Evolutionary conservation across 345 rosid genomes (phyloP), one percentile per base, ranked within the genome.

Genomic region (Citrus unshiu): DNA sequence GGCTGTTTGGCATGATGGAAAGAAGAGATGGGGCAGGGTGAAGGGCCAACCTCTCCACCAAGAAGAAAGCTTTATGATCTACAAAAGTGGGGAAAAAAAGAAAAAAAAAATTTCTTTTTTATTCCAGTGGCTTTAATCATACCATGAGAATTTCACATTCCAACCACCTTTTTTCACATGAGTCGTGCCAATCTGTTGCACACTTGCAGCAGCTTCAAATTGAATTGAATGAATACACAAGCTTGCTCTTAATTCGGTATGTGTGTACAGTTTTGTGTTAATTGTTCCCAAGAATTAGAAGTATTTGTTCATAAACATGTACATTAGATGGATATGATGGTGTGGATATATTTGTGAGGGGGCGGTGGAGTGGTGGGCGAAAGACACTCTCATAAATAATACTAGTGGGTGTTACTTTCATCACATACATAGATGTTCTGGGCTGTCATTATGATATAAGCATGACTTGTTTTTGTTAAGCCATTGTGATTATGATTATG

Each of bases 91-190:
- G n/a, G 40, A 39, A 9, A 9, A 40, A 9, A 21, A 4, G 8
- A 22, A 40, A 10, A 7, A 37, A 30, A 40, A 25, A 30, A 18
- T 61, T 58, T 30, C 64, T 40, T 77, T 61, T 60, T 56, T 76
- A 59, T 78, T 69, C 61, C 69, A 9, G 80, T 82, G 81, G 70
- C 82, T 87, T 87, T 79, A 89, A 89, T 89, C 82, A 87, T 85
- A 69, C 34, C 46, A 32, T 61, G 73, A 49, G 75, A 67, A 85
- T 82, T 83, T 8, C 85, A 86, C 25, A 25, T 25, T 25, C 25
- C 25, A 71, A 27, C 29, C 54, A 22, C 14, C 43, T 30, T 72
- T 77, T 80, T 65, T 80, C 85, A 61, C 80, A 59, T 9, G 64
- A 77, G 70, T 75, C 74, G 66, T 75, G 68, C 51, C 40, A 57